These are phyloP conservation scores for Boehmeria nivea DNA, from an alignment of 306 rosid genomes.

Conservation along the genomic window DNA sequence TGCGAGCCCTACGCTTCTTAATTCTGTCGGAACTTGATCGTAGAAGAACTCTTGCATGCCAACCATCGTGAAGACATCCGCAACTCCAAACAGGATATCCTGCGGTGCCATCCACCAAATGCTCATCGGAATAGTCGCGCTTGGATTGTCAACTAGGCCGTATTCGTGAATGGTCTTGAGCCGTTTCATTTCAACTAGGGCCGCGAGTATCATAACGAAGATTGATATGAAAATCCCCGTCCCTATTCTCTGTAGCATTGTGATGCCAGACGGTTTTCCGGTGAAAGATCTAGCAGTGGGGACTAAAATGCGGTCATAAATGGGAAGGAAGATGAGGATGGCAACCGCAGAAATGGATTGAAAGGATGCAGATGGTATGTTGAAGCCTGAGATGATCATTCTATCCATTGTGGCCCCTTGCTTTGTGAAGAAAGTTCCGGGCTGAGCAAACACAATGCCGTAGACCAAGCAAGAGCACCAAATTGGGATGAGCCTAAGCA, in stretches of 20 bases:
- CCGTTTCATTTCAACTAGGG: slow-evolving; percentile 21
- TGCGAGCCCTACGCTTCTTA: slow-evolving; percentile 21
- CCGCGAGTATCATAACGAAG: slow-evolving; percentile 21
- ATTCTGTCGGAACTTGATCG: slow-evolving; percentile 18
- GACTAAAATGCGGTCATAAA: slow-evolving; percentile 25
- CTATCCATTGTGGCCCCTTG: slow-evolving; percentile 39
- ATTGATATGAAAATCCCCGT: slow-evolving; percentile 17
- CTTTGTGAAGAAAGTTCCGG: slow-evolving; percentile 10
- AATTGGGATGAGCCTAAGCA: slow-evolving; percentile 39
- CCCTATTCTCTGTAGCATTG: slow-evolving; percentile 27
- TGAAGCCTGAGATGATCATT: slow-evolving; percentile 7
- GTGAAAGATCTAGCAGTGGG: slow-evolving; percentile 17
- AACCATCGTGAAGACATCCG: neutral
- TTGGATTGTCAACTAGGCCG: slow-evolving; percentile 16
- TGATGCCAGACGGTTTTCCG: slow-evolving; percentile 20
- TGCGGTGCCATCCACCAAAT: slow-evolving; percentile 24
- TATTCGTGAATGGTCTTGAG: slow-evolving; percentile 12
- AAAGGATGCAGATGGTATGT: slow-evolving; percentile 20
- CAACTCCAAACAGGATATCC: neutral
- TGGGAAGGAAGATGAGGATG: slow-evolving; percentile 16
- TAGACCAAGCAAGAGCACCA: slow-evolving; percentile 32
- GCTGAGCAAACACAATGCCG: slow-evolving; percentile 35
- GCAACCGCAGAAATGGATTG: slow-evolving; percentile 10
- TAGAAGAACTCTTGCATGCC: slow-evolving; percentile 23
- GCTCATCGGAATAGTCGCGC: slow-evolving; percentile 25